Conservation (phyloP, 2,329 filamentous ascomycete species). For the Penicillium sclerotiorum region DNA sequence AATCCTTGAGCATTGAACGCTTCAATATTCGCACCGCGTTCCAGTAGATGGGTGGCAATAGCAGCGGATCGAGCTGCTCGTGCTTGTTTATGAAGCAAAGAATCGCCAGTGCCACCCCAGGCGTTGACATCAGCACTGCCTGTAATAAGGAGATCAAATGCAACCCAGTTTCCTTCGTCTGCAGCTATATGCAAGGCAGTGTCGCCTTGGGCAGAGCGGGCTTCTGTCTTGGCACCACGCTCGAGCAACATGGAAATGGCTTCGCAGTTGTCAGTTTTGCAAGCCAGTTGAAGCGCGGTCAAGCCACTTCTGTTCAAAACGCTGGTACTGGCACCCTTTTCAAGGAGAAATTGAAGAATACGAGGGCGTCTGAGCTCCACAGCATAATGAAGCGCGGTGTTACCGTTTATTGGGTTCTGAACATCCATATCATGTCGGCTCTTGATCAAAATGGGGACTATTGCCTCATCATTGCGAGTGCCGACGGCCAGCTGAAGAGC, state of each 20-base stretch:
- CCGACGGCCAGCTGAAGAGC: conserved; percentile 33
- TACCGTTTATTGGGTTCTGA: conserved; percentile 26
- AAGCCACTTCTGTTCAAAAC: conserved; percentile 29
- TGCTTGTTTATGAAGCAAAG: conserved; percentile 33
- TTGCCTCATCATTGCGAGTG: conserved; percentile 32
- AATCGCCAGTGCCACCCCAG: conserved; percentile 31
- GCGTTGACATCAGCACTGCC: conserved; percentile 35
- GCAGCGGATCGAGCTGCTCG: conserved; percentile 12
- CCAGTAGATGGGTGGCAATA: conserved; percentile 27
- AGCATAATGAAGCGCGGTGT: conserved; percentile 33
- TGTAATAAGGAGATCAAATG: conserved; percentile 33
- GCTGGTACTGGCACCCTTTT: conserved; percentile 30
- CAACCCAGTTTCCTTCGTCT: conserved; percentile 27
- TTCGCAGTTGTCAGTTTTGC: conserved; percentile 33
- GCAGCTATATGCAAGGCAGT: conserved; percentile 34
- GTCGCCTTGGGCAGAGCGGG: conserved; percentile 21
- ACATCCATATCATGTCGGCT: conserved; percentile 27
- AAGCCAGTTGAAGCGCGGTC: conserved; percentile 33
- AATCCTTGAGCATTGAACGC: conserved; percentile 30
- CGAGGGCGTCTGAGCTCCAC: conserved; percentile 27
- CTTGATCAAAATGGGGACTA: conserved; percentile 34
- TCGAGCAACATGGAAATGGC: conserved; percentile 32
- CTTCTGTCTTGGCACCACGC: conserved; percentile 27
- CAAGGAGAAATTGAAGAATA: conserved; percentile 32
- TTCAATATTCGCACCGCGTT: conserved; percentile 33